Evolutionary conservation across 257 asterid species (phyloP).

Genomic region (Asclepias syriaca): DNA sequence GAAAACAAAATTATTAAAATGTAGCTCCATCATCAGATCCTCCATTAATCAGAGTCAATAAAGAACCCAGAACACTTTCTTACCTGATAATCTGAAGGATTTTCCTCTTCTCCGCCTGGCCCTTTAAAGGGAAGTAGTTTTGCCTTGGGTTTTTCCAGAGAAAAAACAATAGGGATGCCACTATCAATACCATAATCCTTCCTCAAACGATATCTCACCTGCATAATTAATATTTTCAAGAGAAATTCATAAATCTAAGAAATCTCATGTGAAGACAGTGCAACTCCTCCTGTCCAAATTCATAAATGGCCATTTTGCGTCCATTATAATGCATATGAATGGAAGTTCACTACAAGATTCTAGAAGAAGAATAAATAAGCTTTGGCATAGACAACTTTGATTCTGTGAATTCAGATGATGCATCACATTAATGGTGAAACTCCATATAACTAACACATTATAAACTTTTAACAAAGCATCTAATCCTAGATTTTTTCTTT

Average conservation of each 20-base stretch:
- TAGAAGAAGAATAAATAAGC: not conserved
- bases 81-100: constrained; percentile 98
- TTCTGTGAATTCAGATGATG: not conserved
- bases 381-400: not conserved
- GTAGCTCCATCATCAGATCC: constrained; percentile 2
- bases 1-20: not conserved
- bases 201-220: constrained; percentile 87
- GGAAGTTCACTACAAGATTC: not conserved
- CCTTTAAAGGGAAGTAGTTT: constrained; percentile 92
- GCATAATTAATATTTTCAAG: constrained; percentile 27
- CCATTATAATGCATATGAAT: not conserved
- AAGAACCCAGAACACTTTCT: constrained; percentile 19
- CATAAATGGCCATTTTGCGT: not conserved
- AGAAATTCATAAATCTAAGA: constrained; percentile 11
- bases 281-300: not conserved
- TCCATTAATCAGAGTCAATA: not conserved
- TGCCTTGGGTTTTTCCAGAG: constrained; percentile 90
- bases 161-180: constrained; percentile 94
- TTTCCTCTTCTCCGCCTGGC: constrained; percentile 82
- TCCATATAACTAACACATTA: not conserved
- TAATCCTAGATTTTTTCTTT: not conserved
- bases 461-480: not conserved
- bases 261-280: not conserved
- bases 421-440: not conserved
- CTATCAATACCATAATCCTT: constrained; percentile 89